Base-by-base conservation (phyloP, 2,329 filamentous ascomycete genomes). In the Fusarium azukiicola region DNA sequence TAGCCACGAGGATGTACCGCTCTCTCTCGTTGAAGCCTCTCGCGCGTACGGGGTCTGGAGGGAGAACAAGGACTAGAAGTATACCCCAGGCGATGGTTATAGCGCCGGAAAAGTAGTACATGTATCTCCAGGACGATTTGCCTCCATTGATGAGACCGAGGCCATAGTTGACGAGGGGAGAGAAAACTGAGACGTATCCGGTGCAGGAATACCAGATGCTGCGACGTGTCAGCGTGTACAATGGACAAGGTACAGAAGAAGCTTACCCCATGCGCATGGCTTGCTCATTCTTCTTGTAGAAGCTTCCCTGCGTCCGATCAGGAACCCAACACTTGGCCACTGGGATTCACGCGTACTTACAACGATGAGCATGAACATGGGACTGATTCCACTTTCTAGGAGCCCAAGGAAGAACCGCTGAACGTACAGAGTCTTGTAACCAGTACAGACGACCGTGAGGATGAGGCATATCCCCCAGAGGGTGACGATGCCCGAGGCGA, bases 351-450 rank as follows among this genome's bases (percentile, higher is more conserved):
- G 36, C 32, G 19, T 58, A 77, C 80, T 73, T 61, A 82, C 84
- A 4, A 92, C 87, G 56, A 92, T 91, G 67, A 92, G 87, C 87
- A 93, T 92, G 74, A 92, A 93, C 58, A 90, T 90, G 0, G 92
- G 93, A 2, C 90, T 91, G 47, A 94, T 90, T 32, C 91, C 90
- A 5, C 87, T 88, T 80, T 94, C 93, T 2, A 94, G 82, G 10
- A 93, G 87, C 0, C 93, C 93, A 3, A 94, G 87, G 66, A 92
- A 90, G 86, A 93, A 93, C 7, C 91, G 84, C 78, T 92, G 90
- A 0, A 85, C 88, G 40, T 86, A 87, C 2, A 90, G 74, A 3
- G 84, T 84, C 36, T 80, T 83, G 72, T 86, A 89, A 32, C 84
- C 85, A 8, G 79, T 82, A 74, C 88, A 89, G 2, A 80, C 84